Evolutionary conservation across 352 stramenopile species (phyloP), one percentile per base, ranked within the genome.

Genomic region (Phytopythium cucurbitacearum): DNA sequence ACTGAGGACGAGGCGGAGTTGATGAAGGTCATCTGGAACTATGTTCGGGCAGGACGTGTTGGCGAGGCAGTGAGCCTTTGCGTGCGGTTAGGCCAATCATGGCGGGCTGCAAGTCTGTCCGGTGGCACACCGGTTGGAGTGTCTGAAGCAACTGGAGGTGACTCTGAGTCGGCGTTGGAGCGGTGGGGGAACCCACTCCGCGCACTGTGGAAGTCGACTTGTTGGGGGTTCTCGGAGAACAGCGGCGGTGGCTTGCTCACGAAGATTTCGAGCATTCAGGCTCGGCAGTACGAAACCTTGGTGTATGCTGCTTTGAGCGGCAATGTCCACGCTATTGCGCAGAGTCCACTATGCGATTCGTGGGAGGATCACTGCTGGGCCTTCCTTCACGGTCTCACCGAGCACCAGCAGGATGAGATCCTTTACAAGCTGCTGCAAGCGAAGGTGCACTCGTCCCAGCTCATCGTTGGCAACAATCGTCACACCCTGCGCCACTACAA

Each of bases 321-420:
- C 38, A 84, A 95, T 44, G 69, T 86, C 37, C 62, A 76, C 12
- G 76, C 79, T 8, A 69, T 95, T 53, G 73, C 75, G 1, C 68
- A 74, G 43, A 91, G 78, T 13, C 62, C 72, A 42, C 45, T 90
- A n/a, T 92, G 80, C 33, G 79, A 86, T 46, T 89, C 42, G 35
- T 95, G 85, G 85, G 85, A 95, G 51, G 80, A 95, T 46, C 85
- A 95, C 51, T 89, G 82, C 53, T 95, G 85, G 85, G 82, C 80
- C 15, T 87, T 86, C 53, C 53, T 93, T 6, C 67, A 85, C 16
- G 80, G 70, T 4, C 84, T 89, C 37, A 83, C 68, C 2, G 80
- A 90, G 37, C 69, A 83, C 13, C 66, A 91, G 55, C 57, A 87
- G n/a, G 85, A 95, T 44, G 79, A 89, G 36, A 67, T 76, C 3